phyloP scores from a whole-genome alignment of 2,329 filamentous ascomycete genomes.

The Phaeosphaeria sp. region DNA sequence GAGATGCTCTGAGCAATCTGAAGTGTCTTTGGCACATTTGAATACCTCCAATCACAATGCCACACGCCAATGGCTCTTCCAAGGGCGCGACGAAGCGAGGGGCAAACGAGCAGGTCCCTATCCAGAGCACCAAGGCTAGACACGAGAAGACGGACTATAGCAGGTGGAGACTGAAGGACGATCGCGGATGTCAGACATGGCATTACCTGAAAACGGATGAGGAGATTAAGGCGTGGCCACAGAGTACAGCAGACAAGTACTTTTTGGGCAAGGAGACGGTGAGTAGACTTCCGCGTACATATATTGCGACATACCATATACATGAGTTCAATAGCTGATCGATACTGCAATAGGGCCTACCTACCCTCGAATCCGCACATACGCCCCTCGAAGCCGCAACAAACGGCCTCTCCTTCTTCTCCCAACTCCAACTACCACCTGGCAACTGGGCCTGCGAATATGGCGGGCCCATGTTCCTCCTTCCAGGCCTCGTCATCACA shows the following conservation, averaged over 20 bases:
- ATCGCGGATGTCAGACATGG: slow-evolving; percentile 89
- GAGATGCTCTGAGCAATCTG: slow-evolving; percentile 2
- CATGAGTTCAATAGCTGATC: neutral
- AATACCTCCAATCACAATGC: slow-evolving; percentile 16
- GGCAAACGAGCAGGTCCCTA: slow-evolving; percentile 11
- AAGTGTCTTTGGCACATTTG: slow-evolving; percentile 2
- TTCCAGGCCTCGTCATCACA: slow-evolving; percentile 82
- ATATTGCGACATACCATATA: neutral
- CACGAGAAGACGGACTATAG: slow-evolving; percentile 72
- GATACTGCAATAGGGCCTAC: slow-evolving; percentile 67
- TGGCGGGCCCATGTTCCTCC: slow-evolving; percentile 93
- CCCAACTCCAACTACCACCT: slow-evolving; percentile 82
- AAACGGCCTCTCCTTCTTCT: slow-evolving; percentile 89
- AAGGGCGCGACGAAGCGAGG: slow-evolving; percentile 26
- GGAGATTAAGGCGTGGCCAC: slow-evolving; percentile 78
- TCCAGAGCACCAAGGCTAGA: slow-evolving; percentile 17
- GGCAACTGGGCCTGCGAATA: slow-evolving; percentile 99
- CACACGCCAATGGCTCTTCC: slow-evolving; percentile 29
- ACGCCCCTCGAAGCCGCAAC: slow-evolving; percentile 77
- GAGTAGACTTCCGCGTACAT: slow-evolving; percentile 21
- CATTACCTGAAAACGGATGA: slow-evolving; percentile 81
- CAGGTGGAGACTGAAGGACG: slow-evolving; percentile 84
- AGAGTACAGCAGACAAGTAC: slow-evolving; percentile 88
- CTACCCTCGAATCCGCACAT: slow-evolving; percentile 71
- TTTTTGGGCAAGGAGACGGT: slow-evolving; percentile 82